Conservation (phyloP, 1,284 basidiomycete species). For the Hortiboletus rubellus region DNA sequence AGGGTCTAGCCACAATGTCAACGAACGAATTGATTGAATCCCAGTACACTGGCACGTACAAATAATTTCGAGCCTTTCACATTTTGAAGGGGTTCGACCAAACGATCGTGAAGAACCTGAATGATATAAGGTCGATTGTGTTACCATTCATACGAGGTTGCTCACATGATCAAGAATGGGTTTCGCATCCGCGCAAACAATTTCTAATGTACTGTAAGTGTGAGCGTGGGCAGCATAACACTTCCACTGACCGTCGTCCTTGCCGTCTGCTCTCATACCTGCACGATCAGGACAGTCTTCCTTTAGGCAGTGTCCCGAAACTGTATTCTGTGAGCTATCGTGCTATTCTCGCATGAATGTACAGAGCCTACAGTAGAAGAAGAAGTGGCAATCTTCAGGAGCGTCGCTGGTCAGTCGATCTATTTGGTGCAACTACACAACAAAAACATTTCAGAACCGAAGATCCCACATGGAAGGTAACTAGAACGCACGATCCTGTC, state of each 20-base stretch:
- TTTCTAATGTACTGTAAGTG: conserved; percentile 19
- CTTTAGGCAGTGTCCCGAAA: conserved; percentile 38
- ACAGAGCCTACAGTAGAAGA: conserved; percentile 39
- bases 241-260: conserved; percentile 36
- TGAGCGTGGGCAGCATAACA: neutral
- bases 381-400: conserved; percentile 34
- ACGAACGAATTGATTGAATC: neutral
- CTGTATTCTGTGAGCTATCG: conserved; percentile 6
- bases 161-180: conserved; percentile 26
- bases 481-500: conserved; percentile 30
- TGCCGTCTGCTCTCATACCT: conserved; percentile 31
- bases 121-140: neutral
- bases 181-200: conserved; percentile 23
- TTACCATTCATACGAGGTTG: neutral
- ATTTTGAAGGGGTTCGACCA: conserved; percentile 21
- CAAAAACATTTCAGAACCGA: neutral
- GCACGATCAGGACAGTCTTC: conserved; percentile 20
- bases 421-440: conserved; percentile 28
- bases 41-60: conserved; percentile 9
- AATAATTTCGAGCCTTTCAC: conserved; percentile 23
- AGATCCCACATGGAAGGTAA: neutral
- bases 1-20: conserved; percentile 22
- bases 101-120: conserved; percentile 23
- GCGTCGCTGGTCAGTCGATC: conserved; percentile 27
- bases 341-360: neutral